Base-by-base conservation (phyloP, 495 filamentous ascomycete species). In the Tuber borchii region DNA sequence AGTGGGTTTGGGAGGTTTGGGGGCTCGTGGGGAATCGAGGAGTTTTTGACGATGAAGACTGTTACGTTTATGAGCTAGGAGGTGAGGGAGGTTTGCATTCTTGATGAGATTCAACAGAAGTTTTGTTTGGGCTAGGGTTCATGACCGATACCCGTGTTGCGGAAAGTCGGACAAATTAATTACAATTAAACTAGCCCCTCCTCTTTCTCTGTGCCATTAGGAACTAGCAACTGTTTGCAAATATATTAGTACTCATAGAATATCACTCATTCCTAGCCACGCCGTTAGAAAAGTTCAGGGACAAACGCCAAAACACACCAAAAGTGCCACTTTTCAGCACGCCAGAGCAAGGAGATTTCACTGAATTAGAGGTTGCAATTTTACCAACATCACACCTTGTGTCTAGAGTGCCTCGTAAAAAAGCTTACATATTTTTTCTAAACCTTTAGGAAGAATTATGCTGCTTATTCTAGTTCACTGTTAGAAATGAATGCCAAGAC, bases 31-130 rank as follows among this genome's bases (percentile, higher is more conserved):
- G 88, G 88, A 2, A 65, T 90, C 74, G 83, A 92, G 42, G 94
- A 97, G 85, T 97, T 93, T 87, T 83, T 95, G 83, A 87, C 90
- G 84, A 90, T 89, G 44, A 97, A 97, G 88, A 93, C 90, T 2
- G 87, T 97, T 4, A 97, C 93, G 2, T 81, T 79, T 71, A 75
- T 65, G 26, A 65, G 26, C 19, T 65, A 65, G 56, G 56, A 1
- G 5, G 26, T 61, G 10, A 20, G 48, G 48, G 48, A 12, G 2
- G 56, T 8, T 65, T 31, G 5, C 14, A 7, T 2, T 65, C 26
- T 65, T 17, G 31, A 16, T 65, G 56, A 31, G 12, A 34, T 19
- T 19, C 14, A 65, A 34, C 4, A 34, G 26, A 16, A 14, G 45
- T 3, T 31, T 34, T 17, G 26, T 65, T 34, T 19, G 4, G 12